Evolutionary conservation across 2,329 filamentous ascomycete genomes (phyloP), one percentile per base, ranked within the genome.

Genomic region (Penicillium hesseltinei): DNA sequence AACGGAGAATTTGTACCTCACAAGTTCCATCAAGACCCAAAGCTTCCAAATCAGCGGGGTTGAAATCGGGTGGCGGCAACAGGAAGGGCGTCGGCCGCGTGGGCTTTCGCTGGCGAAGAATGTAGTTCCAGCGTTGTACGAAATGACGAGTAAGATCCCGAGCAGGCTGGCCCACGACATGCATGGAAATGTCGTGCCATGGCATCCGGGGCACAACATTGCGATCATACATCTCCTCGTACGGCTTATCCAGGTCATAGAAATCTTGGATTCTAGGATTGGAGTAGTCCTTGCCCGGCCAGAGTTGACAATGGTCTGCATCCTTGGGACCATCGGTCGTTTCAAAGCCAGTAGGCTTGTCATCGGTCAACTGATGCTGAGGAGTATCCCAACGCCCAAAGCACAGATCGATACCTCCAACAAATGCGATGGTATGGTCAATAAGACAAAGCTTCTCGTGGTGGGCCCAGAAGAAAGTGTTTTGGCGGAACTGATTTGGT

Each of bases 391-490:
- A 99, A 66, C 94, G 86, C 46, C 94, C 94, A 73, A 97, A 97
- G 76, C 94, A 99, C 23, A 99, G 81, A 78, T 99, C 94, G 61
- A 99, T 91, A 36, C 94, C 94, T 59, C 94, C 94, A 48, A 96
- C 88, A 73, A 99, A 97, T 11, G 93, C 94, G 49, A 97, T 87
- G 53, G 93, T 94, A 70, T 97, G 94, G 71, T 99, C 94, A 19
- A 99, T 90, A 40, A 99, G 87, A 69, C 92, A 93, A n/a, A 99
- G 84, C 76, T 99, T 99, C 74, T 99, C 94, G 75, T 99, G 94
- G 71, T 99, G 94, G 1, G 94, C 94, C 82, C 95, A 99, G 80
- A 99, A 99, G 79, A 99, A 99, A 45, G 96, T 96, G 69, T 97
- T 97, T 77, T 99, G 96, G 70, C 96, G 90, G 76, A 97, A 92